A percentile compares a stretch with the other conserved stretches of the same genome.
These are phyloP conservation scores for Hypoxylon sp. DNA, from an alignment of 2,329 filamentous ascomycete species.

Conservation along the genomic window DNA sequence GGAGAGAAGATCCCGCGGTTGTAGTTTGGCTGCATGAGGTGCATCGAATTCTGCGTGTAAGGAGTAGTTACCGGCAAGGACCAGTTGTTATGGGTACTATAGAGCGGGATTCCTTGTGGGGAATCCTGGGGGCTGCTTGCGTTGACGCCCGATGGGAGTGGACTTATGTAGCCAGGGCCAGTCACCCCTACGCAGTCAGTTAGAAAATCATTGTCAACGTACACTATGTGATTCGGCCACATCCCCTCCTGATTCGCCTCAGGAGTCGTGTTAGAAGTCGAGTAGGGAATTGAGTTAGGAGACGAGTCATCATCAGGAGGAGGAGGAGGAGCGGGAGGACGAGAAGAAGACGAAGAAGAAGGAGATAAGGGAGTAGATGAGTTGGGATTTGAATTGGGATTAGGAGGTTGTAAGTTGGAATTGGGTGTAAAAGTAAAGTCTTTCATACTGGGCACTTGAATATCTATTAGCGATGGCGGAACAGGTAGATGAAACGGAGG, in stretches of 20 bases:
- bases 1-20: conserved; percentile 55
- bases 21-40: conserved; percentile 63
- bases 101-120: conserved; percentile 67
- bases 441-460: conserved; percentile 56
- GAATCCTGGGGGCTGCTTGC: conserved; percentile 71
- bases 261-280: background rate
- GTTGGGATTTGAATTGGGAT: background rate
- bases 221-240: background rate
- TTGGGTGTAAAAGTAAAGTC: conserved; percentile 34
- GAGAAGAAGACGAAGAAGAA: conserved; percentile 25
- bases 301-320: background rate
- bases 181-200: conserved; percentile 63
- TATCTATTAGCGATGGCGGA: conserved; percentile 55
- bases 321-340: background rate
- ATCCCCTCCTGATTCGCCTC: conserved; percentile 27
- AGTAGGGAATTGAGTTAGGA: background rate
- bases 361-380: background rate
- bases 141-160: conserved; percentile 72
- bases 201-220: conserved; percentile 50
- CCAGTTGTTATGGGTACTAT: conserved; percentile 72
- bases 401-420: conserved; percentile 4
- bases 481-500: conserved; percentile 60
- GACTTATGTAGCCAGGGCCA: conserved; percentile 72
- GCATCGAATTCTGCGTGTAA: conserved; percentile 70
- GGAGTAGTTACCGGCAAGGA: conserved; percentile 66